These are phyloP conservation scores for Exophiala viscosa DNA, from an alignment of 2,329 filamentous ascomycete genomes.

Conservation along the genomic window DNA sequence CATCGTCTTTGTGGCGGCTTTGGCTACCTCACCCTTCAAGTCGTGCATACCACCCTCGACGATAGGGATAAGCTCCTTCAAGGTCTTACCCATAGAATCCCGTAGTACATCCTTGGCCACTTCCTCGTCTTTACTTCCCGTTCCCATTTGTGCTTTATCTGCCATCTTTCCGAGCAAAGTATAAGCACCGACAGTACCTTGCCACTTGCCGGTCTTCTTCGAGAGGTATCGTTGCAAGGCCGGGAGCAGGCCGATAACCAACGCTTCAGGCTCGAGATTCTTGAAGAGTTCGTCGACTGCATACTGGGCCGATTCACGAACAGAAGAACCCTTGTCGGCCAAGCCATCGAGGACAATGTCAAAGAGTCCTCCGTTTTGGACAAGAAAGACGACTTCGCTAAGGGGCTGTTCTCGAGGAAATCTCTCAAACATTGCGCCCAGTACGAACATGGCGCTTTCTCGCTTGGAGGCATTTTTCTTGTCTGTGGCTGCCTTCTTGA, in stretches of 20 bases:
- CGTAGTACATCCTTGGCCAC: conserved; percentile 83
- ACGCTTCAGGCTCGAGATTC: conserved; percentile 73
- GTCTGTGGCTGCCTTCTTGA: conserved; percentile 76
- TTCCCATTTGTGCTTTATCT: conserved; percentile 83
- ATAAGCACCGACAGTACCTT: conserved; percentile 84
- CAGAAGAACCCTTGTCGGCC: conserved; percentile 82
- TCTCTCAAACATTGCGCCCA: conserved; percentile 89
- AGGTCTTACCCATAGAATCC: conserved; percentile 81
- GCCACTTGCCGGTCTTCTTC: conserved; percentile 92
- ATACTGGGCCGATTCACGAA: conserved; percentile 89
- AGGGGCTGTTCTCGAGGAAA: conserved; percentile 73
- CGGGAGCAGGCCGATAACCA: conserved; percentile 78
- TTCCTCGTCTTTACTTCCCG: conserved; percentile 80
- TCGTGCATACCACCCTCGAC: conserved; percentile 96
- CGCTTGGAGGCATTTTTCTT: conserved; percentile 86
- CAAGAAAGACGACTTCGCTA: conserved; percentile 74
- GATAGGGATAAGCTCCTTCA: conserved; percentile 83
- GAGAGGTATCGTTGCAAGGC: conserved; percentile 69
- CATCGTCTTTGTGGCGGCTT: conserved; percentile 91
- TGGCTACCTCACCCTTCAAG: conserved; percentile 77
- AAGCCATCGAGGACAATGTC: conserved; percentile 74
- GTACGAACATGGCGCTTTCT: conserved; percentile 90
- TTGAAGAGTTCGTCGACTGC: conserved; percentile 84
- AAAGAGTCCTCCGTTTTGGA: conserved; percentile 75
- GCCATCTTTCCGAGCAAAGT: conserved; percentile 88